phyloP scores from a whole-genome alignment of 306 rosid species.

The Citrullus amarus region DNA sequence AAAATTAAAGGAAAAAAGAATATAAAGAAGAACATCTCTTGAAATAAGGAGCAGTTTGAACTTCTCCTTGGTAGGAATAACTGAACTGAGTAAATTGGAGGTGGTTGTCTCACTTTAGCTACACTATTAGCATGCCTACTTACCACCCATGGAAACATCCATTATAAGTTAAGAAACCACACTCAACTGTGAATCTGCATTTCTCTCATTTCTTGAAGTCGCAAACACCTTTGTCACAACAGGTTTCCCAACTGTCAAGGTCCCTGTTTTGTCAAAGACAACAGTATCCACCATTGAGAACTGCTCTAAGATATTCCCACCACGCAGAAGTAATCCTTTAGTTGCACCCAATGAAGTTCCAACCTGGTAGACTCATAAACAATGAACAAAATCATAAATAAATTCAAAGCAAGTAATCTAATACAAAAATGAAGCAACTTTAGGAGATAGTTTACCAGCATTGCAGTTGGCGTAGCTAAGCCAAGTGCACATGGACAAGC shows the following conservation, averaged over 20 bases:
- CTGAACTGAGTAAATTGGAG: background rate
- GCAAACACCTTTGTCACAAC: conserved; percentile 71
- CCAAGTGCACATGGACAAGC: conserved; percentile 99
- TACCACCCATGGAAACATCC: background rate
- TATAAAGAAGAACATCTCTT: background rate
- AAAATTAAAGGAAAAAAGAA: background rate
- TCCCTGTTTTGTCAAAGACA: conserved; percentile 97
- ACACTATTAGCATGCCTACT: background rate
- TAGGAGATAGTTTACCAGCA: conserved; percentile 54
- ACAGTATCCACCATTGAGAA: conserved; percentile 75
- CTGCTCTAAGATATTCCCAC: conserved; percentile 81
- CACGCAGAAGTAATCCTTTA: conserved; percentile 84
- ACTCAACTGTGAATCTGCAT: conserved; percentile 41
- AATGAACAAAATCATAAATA: background rate
- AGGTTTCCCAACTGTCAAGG: conserved; percentile 88
- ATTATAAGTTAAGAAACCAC: background rate
- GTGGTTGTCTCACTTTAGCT: background rate
- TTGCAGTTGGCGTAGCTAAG: conserved; percentile 97
- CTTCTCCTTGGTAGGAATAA: background rate
- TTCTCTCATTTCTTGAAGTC: conserved; percentile 25
- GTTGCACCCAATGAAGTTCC: conserved; percentile 96
- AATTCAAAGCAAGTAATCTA: background rate
- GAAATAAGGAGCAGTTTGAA: background rate
- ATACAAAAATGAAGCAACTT: background rate
- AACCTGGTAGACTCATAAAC: conserved; percentile 38